Percentiles rank a stretch among this genome's conserved stretches.
These are phyloP conservation scores for Elaphomyces granulatus DNA, from an alignment of 495 filamentous ascomycete genomes.

Conservation along the genomic window DNA sequence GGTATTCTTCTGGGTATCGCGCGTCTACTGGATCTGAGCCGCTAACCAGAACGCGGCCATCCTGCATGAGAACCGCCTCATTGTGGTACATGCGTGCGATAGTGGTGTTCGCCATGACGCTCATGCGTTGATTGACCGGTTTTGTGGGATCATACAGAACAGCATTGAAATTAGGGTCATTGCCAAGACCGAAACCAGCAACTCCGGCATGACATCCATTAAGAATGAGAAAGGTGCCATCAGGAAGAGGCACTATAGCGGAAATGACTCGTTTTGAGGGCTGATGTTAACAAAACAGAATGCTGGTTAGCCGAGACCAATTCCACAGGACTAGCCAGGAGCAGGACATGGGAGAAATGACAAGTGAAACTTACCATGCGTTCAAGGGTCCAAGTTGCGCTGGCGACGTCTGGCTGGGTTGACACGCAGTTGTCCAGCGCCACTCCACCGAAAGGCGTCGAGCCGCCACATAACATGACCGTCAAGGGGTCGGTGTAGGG, in stretches of 20 bases:
- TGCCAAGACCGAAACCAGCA: constrained; percentile 49
- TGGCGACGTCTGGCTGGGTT: constrained; percentile 39
- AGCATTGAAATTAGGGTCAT: constrained; percentile 44
- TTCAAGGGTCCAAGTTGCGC: constrained; percentile 44
- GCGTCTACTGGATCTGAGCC: constrained; percentile 49
- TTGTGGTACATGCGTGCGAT: constrained; percentile 50
- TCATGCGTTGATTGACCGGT: constrained; percentile 41
- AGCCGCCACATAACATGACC: constrained; percentile 47
- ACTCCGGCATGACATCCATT: constrained; percentile 46
- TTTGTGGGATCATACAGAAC: constrained; percentile 47
- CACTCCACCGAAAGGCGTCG: constrained; percentile 27
- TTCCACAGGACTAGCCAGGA: too few species aligned
- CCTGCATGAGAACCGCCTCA: constrained; percentile 48
- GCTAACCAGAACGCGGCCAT: constrained; percentile 50
- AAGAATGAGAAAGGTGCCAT: constrained; percentile 49
- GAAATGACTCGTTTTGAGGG: constrained; percentile 47
- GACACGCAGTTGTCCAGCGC: constrained; percentile 55
- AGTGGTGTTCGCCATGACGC: constrained; percentile 50
- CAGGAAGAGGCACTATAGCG: constrained; percentile 50
- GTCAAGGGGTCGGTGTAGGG: constrained; percentile 41
- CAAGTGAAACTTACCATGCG: constrained; percentile 32
- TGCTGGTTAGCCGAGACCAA: constrained; percentile 2
- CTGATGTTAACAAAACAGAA: constrained; percentile 6
- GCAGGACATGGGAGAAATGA: too few species aligned
- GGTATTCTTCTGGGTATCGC: constrained; percentile 44